phyloP scores from a whole-genome alignment of 495 filamentous ascomycete genomes.

The Lophium mytilinum region DNA sequence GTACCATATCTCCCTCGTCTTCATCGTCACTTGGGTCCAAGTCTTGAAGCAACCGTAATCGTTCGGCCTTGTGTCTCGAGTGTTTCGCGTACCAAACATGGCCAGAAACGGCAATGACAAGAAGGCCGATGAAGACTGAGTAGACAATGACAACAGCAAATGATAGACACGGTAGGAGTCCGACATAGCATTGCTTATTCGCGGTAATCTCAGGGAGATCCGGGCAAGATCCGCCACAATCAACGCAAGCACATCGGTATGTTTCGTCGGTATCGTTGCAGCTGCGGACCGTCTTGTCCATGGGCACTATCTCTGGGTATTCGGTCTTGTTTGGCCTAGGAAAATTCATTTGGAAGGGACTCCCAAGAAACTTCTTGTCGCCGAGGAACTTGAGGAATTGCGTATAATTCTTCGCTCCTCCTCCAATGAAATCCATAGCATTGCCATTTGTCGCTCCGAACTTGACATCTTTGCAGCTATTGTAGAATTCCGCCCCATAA shows the following conservation, averaged over 20 bases:
- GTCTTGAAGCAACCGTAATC: slow-evolving; percentile 78
- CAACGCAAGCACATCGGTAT: slow-evolving; percentile 86
- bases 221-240: slow-evolving; percentile 80
- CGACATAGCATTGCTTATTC: slow-evolving; percentile 67
- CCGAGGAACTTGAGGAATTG: slow-evolving; percentile 86
- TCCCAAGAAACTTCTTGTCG: slow-evolving; percentile 77
- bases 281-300: slow-evolving; percentile 59
- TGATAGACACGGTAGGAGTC: slow-evolving; percentile 78
- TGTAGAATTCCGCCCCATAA: slow-evolving; percentile 84
- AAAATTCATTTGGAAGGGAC: slow-evolving; percentile 97
- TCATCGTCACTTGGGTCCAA: slow-evolving; percentile 80
- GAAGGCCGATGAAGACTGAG: slow-evolving; percentile 57
- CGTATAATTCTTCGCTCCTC: slow-evolving; percentile 83
- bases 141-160: slow-evolving; percentile 88
- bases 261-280: slow-evolving; percentile 81
- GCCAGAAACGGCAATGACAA: slow-evolving; percentile 58
- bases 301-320: slow-evolving; percentile 59
- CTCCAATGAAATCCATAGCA: slow-evolving; percentile 92
- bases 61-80: slow-evolving; percentile 64
- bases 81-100: slow-evolving; percentile 68
- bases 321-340: slow-evolving; percentile 44
- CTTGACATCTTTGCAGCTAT: slow-evolving; percentile 98
- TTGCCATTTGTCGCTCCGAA: slow-evolving; percentile 86
- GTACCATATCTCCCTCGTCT: slow-evolving; percentile 73
- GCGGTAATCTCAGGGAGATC: slow-evolving; percentile 64